These are phyloP conservation scores for Neurospora sp. DNA, from an alignment of 495 filamentous ascomycete species.

Conservation along the genomic window DNA sequence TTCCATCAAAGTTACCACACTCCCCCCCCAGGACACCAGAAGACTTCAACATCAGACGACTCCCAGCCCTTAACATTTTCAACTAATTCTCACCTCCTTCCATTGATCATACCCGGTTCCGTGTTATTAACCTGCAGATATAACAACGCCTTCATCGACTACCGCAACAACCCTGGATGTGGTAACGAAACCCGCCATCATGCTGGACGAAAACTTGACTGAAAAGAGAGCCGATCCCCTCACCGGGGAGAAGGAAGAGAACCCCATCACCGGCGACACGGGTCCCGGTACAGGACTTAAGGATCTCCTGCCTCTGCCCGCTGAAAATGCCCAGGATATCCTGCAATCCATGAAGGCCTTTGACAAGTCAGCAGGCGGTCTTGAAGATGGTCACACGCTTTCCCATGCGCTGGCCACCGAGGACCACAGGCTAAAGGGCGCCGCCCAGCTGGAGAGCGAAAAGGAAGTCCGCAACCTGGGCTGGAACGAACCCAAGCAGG, in stretches of 20 bases:
- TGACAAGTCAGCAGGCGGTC: constrained; percentile 5
- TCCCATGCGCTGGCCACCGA: constrained; percentile 28
- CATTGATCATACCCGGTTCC: neutral
- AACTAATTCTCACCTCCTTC: neutral
- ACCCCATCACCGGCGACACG: constrained; percentile 10
- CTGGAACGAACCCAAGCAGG: constrained; percentile 54
- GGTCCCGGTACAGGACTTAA: constrained; percentile 15
- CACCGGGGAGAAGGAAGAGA: neutral
- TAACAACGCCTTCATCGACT: neutral
- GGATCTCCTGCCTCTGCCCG: constrained; percentile 28
- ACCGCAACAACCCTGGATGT: neutral
- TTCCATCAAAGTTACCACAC: neutral
- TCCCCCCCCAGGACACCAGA: neutral
- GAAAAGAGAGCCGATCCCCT: neutral
- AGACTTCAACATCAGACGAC: neutral
- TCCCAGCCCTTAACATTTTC: neutral
- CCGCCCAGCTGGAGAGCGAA: constrained; percentile 22
- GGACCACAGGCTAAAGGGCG: constrained; percentile 23
- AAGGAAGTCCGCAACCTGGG: constrained; percentile 57
- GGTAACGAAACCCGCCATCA: neutral
- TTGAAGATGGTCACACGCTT: constrained; percentile 23
- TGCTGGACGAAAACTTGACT: neutral
- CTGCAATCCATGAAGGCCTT: constrained; percentile 14
- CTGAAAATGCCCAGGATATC: constrained; percentile 19
- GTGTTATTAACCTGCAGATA: neutral